phyloP scores from a whole-genome alignment of 2,329 filamentous ascomycete species.

The Alternaria arborescens region DNA sequence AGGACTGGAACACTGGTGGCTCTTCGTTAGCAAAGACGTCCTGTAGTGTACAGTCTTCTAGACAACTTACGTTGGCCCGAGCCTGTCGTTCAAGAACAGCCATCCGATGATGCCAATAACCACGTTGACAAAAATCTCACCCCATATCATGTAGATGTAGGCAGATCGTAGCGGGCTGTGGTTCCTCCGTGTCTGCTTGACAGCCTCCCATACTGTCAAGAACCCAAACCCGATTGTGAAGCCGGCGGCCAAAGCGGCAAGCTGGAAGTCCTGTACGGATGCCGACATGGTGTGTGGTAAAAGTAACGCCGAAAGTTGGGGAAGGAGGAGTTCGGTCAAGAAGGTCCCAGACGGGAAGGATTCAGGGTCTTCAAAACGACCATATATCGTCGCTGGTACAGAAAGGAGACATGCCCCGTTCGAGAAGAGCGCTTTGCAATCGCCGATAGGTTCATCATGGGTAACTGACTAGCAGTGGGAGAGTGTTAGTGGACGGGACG shows the following conservation, averaged over 20 bases:
- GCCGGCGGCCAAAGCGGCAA: constrained; percentile 46
- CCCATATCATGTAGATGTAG: constrained; percentile 52
- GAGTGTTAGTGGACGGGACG: constrained; percentile 4
- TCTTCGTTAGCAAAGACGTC: constrained; percentile 3
- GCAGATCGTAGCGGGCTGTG: constrained; percentile 43
- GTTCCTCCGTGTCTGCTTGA: constrained; percentile 48
- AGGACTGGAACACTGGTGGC: constrained; percentile 37
- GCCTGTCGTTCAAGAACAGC: constrained; percentile 40
- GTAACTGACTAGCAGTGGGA: constrained; percentile 4
- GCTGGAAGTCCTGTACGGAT: constrained; percentile 38
- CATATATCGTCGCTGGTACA: constrained; percentile 4
- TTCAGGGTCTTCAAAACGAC: not conserved
- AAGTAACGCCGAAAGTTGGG: constrained; percentile 3
- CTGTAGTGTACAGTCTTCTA: not conserved
- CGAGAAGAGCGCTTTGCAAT: not conserved
- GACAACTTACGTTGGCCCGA: constrained; percentile 42
- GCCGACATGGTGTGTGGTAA: constrained; percentile 26
- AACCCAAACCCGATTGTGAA: constrained; percentile 48
- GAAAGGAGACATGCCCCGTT: constrained; percentile 10
- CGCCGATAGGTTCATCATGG: constrained; percentile 9
- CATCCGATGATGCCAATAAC: constrained; percentile 43
- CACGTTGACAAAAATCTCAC: constrained; percentile 41
- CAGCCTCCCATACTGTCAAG: constrained; percentile 47
- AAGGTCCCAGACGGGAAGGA: not conserved
- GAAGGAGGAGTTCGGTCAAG: constrained; percentile 6